Conservation (phyloP, 78 protist species). For the Speleostelium caveatum region DNA sequence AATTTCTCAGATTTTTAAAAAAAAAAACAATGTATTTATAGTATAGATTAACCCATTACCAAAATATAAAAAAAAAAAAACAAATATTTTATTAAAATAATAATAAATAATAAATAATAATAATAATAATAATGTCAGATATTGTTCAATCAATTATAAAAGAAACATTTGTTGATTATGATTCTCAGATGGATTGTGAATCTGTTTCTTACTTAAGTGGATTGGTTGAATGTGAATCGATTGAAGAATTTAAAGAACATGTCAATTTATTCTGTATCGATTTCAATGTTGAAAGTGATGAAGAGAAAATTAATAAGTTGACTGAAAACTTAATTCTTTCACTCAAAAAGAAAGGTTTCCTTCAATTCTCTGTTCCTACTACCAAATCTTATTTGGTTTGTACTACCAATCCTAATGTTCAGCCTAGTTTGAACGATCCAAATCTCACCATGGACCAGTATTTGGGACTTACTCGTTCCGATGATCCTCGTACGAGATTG, state of each 20-base stretch:
- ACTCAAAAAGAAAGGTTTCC: conserved; percentile 23
- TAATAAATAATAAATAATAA: too few species aligned
- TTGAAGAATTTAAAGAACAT: conserved; percentile 36
- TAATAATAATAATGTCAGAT: background rate
- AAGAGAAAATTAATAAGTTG: conserved; percentile 11
- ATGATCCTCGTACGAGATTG: background rate
- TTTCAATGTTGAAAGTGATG: background rate
- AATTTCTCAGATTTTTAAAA: too few species aligned
- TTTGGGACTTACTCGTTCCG: conserved; percentile 3
- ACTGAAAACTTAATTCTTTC: background rate
- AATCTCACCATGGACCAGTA: conserved; percentile 60
- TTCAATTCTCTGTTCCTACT: background rate
- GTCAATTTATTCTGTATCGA: conserved; percentile 3
- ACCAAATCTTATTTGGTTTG: conserved; percentile 40
- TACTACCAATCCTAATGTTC: background rate
- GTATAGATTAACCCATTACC: too few species aligned
- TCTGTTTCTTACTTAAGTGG: conserved; percentile 25
- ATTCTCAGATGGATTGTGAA: background rate
- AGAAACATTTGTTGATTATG: background rate
- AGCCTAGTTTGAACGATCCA: conserved; percentile 39
- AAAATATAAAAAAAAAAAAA: too few species aligned
- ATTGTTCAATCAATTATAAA: too few species aligned
- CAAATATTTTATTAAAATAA: too few species aligned
- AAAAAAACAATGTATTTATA: too few species aligned
- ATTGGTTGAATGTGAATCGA: conserved; percentile 45